Evolutionary conservation across 2,329 filamentous ascomycete genomes (phyloP).

Genomic region (Diplodia intermedia): DNA sequence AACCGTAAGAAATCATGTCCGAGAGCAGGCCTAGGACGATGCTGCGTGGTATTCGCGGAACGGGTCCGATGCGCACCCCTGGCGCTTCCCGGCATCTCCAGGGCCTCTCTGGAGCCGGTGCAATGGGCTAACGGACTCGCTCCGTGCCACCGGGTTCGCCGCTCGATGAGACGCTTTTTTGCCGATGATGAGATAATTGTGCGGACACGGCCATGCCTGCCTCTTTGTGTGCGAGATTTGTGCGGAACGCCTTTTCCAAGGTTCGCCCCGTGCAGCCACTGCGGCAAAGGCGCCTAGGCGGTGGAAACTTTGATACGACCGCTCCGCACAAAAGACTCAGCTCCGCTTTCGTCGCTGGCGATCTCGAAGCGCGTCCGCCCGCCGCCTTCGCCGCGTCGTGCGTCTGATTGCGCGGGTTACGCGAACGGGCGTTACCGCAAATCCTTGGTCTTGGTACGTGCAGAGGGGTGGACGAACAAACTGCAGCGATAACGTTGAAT

Average conservation of each 20-base stretch:
- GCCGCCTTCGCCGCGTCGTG: not conserved
- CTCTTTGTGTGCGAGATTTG: constrained; percentile 23
- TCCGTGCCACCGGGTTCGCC: not conserved
- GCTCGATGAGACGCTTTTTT: not conserved
- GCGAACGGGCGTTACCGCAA: constrained; percentile 5
- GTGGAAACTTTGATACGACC: constrained; percentile 19
- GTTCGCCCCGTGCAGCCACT: not conserved
- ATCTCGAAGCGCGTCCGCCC: constrained; percentile 1
- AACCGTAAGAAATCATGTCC: constrained; percentile 12
- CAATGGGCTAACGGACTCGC: constrained; percentile 13
- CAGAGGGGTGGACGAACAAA: not conserved
- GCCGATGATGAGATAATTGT: not conserved
- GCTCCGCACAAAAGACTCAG: constrained; percentile 28
- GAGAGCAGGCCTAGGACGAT: constrained; percentile 1
- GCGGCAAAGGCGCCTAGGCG: constrained; percentile 1
- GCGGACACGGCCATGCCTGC: not conserved
- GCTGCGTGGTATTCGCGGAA: constrained; percentile 8
- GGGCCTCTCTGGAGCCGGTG: constrained; percentile 9
- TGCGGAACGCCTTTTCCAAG: constrained; percentile 11
- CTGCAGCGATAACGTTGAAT: not conserved
- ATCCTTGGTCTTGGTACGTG: not conserved
- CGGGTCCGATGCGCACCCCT: not conserved
- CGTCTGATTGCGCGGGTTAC: not conserved
- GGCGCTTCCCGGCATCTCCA: constrained; percentile 13
- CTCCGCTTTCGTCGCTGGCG: constrained; percentile 18